phyloP scores from a whole-genome alignment of 495 filamentous ascomycete species.

The Daldinia vernicosa region DNA sequence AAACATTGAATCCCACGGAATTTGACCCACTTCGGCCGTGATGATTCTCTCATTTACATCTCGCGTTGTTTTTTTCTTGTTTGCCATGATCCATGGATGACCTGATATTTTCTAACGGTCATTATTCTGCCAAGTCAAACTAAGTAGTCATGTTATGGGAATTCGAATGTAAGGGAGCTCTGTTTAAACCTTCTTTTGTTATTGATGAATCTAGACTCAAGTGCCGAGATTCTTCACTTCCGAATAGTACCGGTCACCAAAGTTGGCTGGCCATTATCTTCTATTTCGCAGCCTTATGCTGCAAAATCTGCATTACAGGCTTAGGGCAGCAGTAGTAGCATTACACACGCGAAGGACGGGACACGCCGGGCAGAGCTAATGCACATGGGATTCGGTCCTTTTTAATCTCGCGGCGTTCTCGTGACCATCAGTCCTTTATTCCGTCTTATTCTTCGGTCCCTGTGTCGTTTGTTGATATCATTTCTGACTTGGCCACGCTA shows the following conservation, averaged over 20 bases:
- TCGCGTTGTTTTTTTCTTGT: neutral
- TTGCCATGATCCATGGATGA: neutral
- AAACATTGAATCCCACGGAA: conserved; percentile 16
- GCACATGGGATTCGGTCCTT: conserved; percentile 42
- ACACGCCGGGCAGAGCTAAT: conserved; percentile 21
- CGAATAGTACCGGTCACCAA: neutral
- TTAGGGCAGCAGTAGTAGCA: conserved; percentile 1
- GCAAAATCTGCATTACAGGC: conserved; percentile 5
- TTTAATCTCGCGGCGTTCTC: conserved; percentile 31
- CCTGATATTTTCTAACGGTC: conserved; percentile 11
- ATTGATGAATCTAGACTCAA: conserved; percentile 10
- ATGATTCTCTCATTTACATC: conserved; percentile 17
- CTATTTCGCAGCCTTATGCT: conserved; percentile 19
- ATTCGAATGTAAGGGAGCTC: conserved; percentile 23
- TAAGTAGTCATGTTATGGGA: conserved; percentile 21
- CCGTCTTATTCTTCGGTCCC: conserved; percentile 5
- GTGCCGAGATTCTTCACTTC: conserved; percentile 7
- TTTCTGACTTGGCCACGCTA: conserved; percentile 6
- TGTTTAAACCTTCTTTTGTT: neutral
- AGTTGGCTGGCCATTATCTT: conserved; percentile 4
- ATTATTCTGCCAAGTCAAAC: conserved; percentile 27
- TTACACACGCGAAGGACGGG: conserved; percentile 11
- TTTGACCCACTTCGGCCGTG: conserved; percentile 26
- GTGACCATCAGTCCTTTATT: conserved; percentile 32
- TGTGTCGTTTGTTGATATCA: conserved; percentile 14